Evolutionary conservation across 176 grass and related monocot species (phyloP), one percentile per base, ranked within the genome.

Genomic region (Miscanthus lutarioriparius): DNA sequence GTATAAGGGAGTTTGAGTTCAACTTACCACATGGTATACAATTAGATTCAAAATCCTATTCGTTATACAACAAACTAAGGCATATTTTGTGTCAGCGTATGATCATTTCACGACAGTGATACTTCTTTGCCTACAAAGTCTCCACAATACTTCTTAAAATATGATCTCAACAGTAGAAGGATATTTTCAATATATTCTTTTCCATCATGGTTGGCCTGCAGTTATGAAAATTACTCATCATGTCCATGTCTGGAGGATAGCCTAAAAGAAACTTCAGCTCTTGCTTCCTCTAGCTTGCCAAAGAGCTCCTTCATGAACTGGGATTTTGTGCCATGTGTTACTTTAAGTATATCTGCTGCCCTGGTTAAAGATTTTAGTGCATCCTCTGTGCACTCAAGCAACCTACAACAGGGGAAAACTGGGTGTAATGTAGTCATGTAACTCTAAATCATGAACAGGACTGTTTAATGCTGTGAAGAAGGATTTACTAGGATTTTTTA

Each of bases 221-320:
- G 39, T 48, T 78, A 79, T 51, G 16, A 86, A 74, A 74, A 33
- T 67, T 71, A 10, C 25, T 63, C 9, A 6, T 64, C 76, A 65
- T 77, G 49, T 33, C 70, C 65, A 80, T 82, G 75, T 72, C 73
- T 49, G 49, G 86, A 80, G 1, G 91, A 86, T 59, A 81, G 80
- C 87, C 73, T 95, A 78, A 87, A 91, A 68, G 91, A 95, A 87
- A 76, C 89, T 80, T 98, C 96, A 44, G 87, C 87, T 9, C 89
- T 86, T 63, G 87, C 89, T 92, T 98, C 91, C 69, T 95, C 96
- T 25, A 95, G 41, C 65, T 87, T 93, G 33, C 78, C 77, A 11
- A 93, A 83, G 69, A 95, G 83, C 82, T 98, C 96, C 74, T 82
- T 95, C 93, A 95, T 89, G 78, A 98, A 98, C 61, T 80, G 67